Percentiles rank a stretch among this genome's conserved stretches.
phyloP scores from a whole-genome alignment of 208 protist genomes.

The Wallacemonas sp. region DNA sequence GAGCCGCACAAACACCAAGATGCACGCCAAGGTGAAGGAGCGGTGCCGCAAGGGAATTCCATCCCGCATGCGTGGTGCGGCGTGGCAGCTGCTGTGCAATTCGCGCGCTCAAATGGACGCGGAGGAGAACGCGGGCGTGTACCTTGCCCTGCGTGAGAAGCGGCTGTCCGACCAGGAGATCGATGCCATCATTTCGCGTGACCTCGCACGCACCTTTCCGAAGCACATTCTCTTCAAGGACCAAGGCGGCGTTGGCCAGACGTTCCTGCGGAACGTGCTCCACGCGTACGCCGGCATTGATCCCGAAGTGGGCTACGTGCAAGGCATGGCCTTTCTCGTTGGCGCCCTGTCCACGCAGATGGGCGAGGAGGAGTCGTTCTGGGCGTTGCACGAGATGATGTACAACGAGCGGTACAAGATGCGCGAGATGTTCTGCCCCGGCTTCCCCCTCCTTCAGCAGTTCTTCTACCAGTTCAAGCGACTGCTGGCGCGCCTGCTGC shows the following conservation, averaged over 20 bases:
- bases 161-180: constrained; percentile 60
- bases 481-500: constrained; percentile 75
- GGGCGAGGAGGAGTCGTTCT: constrained; percentile 93
- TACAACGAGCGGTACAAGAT: constrained; percentile 80
- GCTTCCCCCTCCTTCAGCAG: constrained; percentile 90
- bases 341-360: constrained; percentile 89
- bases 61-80: constrained; percentile 65
- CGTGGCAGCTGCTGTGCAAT: constrained; percentile 88
- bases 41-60: constrained; percentile 92
- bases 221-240: constrained; percentile 89
- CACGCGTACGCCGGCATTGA: constrained; percentile 90
- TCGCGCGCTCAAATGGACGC: constrained; percentile 75
- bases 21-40: constrained; percentile 84
- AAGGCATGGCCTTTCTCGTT: constrained; percentile 94
- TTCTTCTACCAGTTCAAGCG: constrained; percentile 89
- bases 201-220: constrained; percentile 89
- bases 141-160: constrained; percentile 72
- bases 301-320: constrained; percentile 94
- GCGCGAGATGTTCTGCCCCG: constrained; percentile 86
- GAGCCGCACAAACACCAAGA: constrained; percentile 68
- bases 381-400: constrained; percentile 90
- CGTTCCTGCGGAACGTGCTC: constrained; percentile 87
- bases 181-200: constrained; percentile 70
- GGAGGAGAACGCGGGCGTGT: constrained; percentile 73
- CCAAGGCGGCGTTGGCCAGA: constrained; percentile 80